A percentile compares a stretch with the other conserved stretches of the same genome.
phyloP scores from a whole-genome alignment of 495 filamentous ascomycete genomes.

The Mycothermus thermophilus region DNA sequence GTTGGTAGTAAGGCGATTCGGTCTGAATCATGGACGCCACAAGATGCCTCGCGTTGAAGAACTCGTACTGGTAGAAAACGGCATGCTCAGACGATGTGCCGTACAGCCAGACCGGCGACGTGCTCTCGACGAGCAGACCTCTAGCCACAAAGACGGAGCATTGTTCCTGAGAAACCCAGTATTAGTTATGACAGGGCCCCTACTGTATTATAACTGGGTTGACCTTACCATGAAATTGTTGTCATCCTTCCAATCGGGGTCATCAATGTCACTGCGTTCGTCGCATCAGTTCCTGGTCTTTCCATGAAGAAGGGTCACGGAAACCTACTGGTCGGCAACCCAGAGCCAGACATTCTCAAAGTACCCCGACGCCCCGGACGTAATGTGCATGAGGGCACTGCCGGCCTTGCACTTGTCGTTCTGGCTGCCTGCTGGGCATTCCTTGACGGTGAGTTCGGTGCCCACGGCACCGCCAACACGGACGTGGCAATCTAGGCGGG shows the following conservation, averaged over 20 bases:
- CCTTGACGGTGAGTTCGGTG: constrained; percentile 48
- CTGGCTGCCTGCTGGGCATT: constrained; percentile 32
- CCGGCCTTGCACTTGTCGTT: constrained; percentile 38
- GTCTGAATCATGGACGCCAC: constrained; percentile 70
- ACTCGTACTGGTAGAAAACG: constrained; percentile 67
- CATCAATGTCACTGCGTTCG: too few relatives aligned
- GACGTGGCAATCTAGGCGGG: constrained; percentile 8
- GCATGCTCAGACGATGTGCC: constrained; percentile 47
- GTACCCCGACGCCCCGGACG: constrained; percentile 52
- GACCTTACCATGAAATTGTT: not conserved
- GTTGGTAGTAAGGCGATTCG: constrained; percentile 75
- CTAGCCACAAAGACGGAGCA: constrained; percentile 65
- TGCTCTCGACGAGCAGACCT: constrained; percentile 55
- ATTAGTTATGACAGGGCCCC: too few relatives aligned
- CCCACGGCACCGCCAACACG: constrained; percentile 30
- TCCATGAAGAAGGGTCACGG: too few relatives aligned
- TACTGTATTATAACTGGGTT: too few relatives aligned
- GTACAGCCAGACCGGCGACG: constrained; percentile 32
- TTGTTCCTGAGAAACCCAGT: too few relatives aligned
- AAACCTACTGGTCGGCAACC: constrained; percentile 88
- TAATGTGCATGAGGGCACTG: constrained; percentile 59
- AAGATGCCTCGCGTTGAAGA: constrained; percentile 57
- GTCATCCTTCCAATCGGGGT: constrained; percentile 46
- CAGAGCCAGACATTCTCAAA: constrained; percentile 88
- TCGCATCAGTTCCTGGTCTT: too few relatives aligned